Evolutionary conservation across 208 protist species (phyloP), one percentile per base, ranked within the genome.

Genomic region (Tritrichomonas foetus): DNA sequence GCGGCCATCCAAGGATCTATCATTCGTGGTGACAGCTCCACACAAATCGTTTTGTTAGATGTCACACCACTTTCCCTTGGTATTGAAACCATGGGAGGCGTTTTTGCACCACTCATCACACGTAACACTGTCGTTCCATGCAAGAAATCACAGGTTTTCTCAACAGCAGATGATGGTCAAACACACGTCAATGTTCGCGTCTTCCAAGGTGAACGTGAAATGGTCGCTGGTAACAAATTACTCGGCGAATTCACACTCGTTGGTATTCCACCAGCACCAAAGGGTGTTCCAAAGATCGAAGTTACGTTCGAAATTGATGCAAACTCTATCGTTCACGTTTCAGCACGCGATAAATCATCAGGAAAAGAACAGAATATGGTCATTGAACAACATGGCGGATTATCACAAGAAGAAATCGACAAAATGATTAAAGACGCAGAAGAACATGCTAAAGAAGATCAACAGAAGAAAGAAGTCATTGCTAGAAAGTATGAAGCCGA

Each of bases 51-150:
- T 8, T 95, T 99, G 1, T 95, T 99, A 20, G 98, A 99, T 95
- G 98, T 99, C 25, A 99, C 98, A 3, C 99, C 98, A 66, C 96
- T 99, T 20, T 99, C 98, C 16, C 97, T 99, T 25, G 99, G 98
- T 93, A 99, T 99, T 84, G 98, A 99, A 94, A 99, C 98, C n/a
- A 96, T 98, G 0, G 98, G 98, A 82, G 97, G 97, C 96, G 97
- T 99, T 33, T 99, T 99, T 95, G 98, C 97, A 33, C 95, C 95
- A 33, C 96, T 99, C 27, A 99, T 99, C 94, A 94, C 96, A 47
- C 98, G 98, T 95, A 99, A 99, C 96, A 99, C 99, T 14, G 98
- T 97, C 44, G 98, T 99, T 94, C 99, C 99, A 66, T 98, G 96
- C 55, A 98, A 98, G 96, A 98, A 98, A 96, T 97, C 96, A 92